Percentiles rank a stretch among this genome's conserved stretches.
These are phyloP conservation scores for Penicillium pancosmium DNA, from an alignment of 495 filamentous ascomycete genomes.

Conservation along the genomic window DNA sequence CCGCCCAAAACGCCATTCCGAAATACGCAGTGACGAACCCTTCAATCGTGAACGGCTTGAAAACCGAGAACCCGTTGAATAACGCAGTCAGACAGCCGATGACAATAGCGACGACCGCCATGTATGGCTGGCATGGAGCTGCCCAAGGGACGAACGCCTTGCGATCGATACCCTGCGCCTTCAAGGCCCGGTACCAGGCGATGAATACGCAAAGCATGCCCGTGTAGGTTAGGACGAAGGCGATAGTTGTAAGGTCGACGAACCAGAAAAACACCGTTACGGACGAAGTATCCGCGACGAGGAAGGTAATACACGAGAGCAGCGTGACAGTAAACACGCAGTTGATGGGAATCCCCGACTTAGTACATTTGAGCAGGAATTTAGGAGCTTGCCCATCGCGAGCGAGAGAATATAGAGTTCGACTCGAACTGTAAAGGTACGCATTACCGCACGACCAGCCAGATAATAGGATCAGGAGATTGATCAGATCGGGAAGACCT, in stretches of 20 bases:
- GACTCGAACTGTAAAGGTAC: constrained; percentile 73
- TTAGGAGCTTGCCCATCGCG: constrained; percentile 65
- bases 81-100: constrained; percentile 28
- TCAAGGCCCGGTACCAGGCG: constrained; percentile 58
- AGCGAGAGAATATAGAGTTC: constrained; percentile 76
- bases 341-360: constrained; percentile 60
- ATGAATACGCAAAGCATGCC: constrained; percentile 57
- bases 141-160: constrained; percentile 31
- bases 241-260: constrained; percentile 52
- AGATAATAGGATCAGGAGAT: constrained; percentile 68
- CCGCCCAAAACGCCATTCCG: constrained; percentile 32
- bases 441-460: constrained; percentile 73
- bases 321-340: constrained; percentile 58
- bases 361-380: constrained; percentile 34
- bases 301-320: constrained; percentile 63
- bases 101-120: constrained; percentile 25
- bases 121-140: constrained; percentile 34
- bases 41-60: constrained; percentile 35
- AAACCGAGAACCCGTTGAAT: constrained; percentile 39
- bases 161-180: constrained; percentile 56
- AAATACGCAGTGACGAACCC: constrained; percentile 41
- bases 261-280: constrained; percentile 61
- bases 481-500: constrained; percentile 71
- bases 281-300: constrained; percentile 58
- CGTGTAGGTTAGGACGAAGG: constrained; percentile 59